Base-by-base conservation (phyloP, 805 yeast species). In the Starmerella kuoi region DNA sequence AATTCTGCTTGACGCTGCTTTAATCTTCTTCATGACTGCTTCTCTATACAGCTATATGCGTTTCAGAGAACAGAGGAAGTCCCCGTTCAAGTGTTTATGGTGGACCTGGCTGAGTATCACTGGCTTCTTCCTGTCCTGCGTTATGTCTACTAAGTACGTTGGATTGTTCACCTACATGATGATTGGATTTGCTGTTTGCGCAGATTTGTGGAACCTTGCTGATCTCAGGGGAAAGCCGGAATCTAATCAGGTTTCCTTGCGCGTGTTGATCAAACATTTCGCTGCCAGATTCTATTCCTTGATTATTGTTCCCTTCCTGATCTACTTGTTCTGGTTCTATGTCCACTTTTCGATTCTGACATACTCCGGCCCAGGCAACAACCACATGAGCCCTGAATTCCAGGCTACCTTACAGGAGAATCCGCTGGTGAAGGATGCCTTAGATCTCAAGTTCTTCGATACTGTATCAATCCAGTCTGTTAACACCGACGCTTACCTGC, bases 61-160 rank as follows among this genome's bases (percentile, higher is more conserved):
- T 62, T 78, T 84, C 65, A 79, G 83, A 63, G 74, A 70, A 53
- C 66, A 71, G 55, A 62, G 68, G 32, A 69, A 68, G 31, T 58
- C 63, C 18, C 79, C 94, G n/a, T 84, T 87, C 57, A 58, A 81
- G 11, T 67, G 77, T 55, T 72, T 74, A 57, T 88, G 98, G 96
- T 91, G 94, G 94, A 76, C 76, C 59, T 88, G 96, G 95, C 63
- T 91, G 40, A 53, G 79, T 20, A 64, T 81, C 45, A 81, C 94
- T 7, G 99, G 99, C 51, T 64, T 85, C 40, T 68, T 76, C 35
- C 76, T 91, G 55, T 97, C 98, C 32, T 82, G 91, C 61, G 81
- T 87, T 17, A 79, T 88, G 58, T 80, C 94, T 23, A 94, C 86
- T 44, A 91, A 91, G 64, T 85, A 87, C 95, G 97, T 91, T 45